A percentile compares a stretch with the other conserved stretches of the same genome.
These are phyloP conservation scores for Nephelium lappaceum DNA, from an alignment of 345 rosid species.

Conservation along the genomic window DNA sequence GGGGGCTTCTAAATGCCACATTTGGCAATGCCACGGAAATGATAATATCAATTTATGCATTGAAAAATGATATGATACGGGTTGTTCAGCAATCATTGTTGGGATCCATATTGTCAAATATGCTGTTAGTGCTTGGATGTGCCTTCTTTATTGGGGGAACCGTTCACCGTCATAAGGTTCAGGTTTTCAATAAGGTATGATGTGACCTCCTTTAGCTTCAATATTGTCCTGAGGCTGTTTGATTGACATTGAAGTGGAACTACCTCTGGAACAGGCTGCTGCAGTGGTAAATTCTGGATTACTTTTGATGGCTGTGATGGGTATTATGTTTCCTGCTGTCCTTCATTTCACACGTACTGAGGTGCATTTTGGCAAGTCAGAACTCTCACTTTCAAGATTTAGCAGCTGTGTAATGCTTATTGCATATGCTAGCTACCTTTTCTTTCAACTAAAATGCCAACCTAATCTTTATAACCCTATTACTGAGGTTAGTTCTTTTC, in stretches of 20 bases:
- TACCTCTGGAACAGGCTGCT: conserved; percentile 55
- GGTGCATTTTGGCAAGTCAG: conserved; percentile 83
- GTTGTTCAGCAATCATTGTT: conserved; percentile 88
- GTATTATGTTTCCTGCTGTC: conserved; percentile 90
- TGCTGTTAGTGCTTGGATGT: conserved; percentile 96
- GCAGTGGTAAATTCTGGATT: conserved; percentile 88
- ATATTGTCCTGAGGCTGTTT: conserved; percentile 26
- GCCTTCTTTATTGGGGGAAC: conserved; percentile 94
- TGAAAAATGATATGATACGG: conserved; percentile 73
- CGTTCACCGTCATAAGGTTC: conserved; percentile 61
- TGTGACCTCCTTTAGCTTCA: neutral
- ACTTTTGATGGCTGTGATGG: conserved; percentile 98
- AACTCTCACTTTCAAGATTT: conserved; percentile 91
- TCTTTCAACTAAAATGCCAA: conserved; percentile 75
- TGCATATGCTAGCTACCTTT: conserved; percentile 80
- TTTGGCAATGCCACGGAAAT: conserved; percentile 95
- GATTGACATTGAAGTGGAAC: conserved; percentile 1
- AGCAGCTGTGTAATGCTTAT: conserved; percentile 91
- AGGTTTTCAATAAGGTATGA: conserved; percentile 78
- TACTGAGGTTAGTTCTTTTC: conserved; percentile 52
- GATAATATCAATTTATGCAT: conserved; percentile 86
- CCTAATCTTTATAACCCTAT: conserved; percentile 51
- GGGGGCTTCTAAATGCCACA: conserved; percentile 93
- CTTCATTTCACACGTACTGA: conserved; percentile 85
- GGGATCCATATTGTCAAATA: conserved; percentile 92